Evolutionary conservation across 148 eudicot genomes (phyloP).

Genomic region (Diospyros lotus): DNA sequence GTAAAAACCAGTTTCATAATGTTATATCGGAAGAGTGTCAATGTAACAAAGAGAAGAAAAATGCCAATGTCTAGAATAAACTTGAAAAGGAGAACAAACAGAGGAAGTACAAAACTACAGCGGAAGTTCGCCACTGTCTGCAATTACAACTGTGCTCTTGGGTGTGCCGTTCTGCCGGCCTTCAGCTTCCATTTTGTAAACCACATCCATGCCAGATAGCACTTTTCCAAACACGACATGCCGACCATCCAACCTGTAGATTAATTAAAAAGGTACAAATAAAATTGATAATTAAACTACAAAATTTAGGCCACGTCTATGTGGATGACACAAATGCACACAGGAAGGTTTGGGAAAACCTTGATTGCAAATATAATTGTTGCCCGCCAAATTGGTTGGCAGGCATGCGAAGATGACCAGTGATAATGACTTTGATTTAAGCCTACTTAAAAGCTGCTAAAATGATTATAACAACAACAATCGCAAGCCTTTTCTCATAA

Average conservation of each 20-base stretch:
- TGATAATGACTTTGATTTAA: no score
- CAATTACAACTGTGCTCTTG: constrained; percentile 72
- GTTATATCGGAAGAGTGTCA: not conserved
- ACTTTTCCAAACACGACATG: constrained; percentile 98
- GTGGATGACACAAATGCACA: not conserved
- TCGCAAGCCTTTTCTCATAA: not conserved
- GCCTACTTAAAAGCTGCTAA: no score
- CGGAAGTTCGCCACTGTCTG: constrained; percentile 96
- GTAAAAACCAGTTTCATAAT: no score
- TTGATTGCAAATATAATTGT: not conserved
- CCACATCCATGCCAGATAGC: constrained; percentile 97
- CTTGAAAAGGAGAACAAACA: not conserved
- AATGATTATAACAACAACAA: no score
- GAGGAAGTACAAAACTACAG: constrained; percentile 26
- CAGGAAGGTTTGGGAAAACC: not conserved
- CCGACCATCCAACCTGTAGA: constrained; percentile 86
- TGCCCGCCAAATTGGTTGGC: no score
- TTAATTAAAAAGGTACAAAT: not conserved
- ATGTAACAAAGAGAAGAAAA: not conserved
- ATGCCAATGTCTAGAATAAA: not conserved
- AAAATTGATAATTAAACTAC: not conserved
- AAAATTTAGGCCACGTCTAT: no score
- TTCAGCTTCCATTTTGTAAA: constrained; percentile 96
- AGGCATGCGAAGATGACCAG: no score
- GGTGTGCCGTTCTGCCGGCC: constrained; percentile 88